A percentile compares a stretch with the other conserved stretches of the same genome.
Evolutionary conservation across 2,329 filamentous ascomycete genomes (phyloP).

Genomic region (Neonectria ditissima): DNA sequence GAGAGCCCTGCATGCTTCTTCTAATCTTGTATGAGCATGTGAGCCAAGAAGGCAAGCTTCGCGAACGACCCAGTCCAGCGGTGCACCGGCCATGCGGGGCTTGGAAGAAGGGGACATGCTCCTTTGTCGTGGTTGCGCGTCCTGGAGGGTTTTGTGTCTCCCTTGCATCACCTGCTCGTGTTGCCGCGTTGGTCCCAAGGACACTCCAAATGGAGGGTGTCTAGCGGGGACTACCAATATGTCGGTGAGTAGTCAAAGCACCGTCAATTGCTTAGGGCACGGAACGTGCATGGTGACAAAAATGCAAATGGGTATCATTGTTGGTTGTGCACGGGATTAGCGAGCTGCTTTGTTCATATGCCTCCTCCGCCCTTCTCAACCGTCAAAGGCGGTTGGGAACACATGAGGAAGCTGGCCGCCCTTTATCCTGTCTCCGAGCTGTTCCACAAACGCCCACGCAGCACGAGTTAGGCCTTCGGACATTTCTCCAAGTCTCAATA

Average conservation of each 20-base stretch:
- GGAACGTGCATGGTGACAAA: neutral
- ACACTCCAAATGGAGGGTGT: neutral
- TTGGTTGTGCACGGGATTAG: neutral
- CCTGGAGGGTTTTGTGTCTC: neutral
- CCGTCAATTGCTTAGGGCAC: neutral
- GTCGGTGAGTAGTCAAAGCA: neutral
- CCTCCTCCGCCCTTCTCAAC: slow-evolving; percentile 21
- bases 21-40: neutral
- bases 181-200: neutral
- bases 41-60: neutral
- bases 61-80: slow-evolving; percentile 1
- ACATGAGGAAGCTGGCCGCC: slow-evolving; percentile 43
- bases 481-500: slow-evolving; percentile 50
- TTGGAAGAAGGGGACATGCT: neutral
- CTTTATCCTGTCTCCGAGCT: slow-evolving; percentile 50
- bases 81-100: neutral
- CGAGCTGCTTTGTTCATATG: neutral
- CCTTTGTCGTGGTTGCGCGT: neutral
- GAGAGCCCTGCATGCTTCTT: neutral
- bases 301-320: slow-evolving; percentile 16
- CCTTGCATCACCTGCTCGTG: neutral
- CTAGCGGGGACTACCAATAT: neutral
- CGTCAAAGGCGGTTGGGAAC: slow-evolving; percentile 36
- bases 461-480: slow-evolving; percentile 49
- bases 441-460: slow-evolving; percentile 54